phyloP scores from a whole-genome alignment of 2,329 filamentous ascomycete genomes.

The Nannizzia gypsea region DNA sequence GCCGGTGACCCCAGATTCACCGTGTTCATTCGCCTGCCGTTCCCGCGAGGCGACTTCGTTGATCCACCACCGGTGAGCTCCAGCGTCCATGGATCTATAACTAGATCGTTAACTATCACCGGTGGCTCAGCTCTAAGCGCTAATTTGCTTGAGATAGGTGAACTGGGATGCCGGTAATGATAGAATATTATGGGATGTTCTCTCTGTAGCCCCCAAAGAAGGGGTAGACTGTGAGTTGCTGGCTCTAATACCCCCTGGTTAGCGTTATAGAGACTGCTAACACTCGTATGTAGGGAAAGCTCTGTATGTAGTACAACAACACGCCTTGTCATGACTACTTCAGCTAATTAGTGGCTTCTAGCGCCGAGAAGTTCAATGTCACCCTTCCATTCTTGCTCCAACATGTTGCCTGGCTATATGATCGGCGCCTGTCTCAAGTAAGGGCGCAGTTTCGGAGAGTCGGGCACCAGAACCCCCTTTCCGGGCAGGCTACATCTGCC shows the following conservation, averaged over 20 bases:
- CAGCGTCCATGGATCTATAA: background rate
- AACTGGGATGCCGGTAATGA: conserved; percentile 85
- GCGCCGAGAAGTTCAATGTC: conserved; percentile 68
- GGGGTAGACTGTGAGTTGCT: conserved; percentile 65
- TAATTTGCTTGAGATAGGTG: conserved; percentile 43
- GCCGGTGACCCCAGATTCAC: conserved; percentile 39
- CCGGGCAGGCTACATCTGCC: conserved; percentile 27
- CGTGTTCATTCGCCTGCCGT: conserved; percentile 80
- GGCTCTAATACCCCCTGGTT: background rate
- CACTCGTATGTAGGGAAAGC: conserved; percentile 51
- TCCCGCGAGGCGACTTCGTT: conserved; percentile 72
- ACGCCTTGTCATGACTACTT: background rate
- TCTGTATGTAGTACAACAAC: conserved; percentile 46
- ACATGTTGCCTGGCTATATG: conserved; percentile 87
- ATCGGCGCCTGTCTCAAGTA: conserved; percentile 79
- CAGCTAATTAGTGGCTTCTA: conserved; percentile 20
- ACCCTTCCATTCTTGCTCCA: conserved; percentile 80
- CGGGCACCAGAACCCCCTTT: conserved; percentile 30
- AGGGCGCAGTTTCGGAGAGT: conserved; percentile 74
- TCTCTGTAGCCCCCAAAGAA: conserved; percentile 68
- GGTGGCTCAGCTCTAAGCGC: background rate
- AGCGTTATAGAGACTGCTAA: conserved; percentile 8
- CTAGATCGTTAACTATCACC: background rate
- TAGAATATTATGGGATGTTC: conserved; percentile 75
- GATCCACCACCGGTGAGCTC: conserved; percentile 69